Evolutionary conservation across 1,284 basidiomycete genomes (phyloP), one percentile per base, ranked within the genome.

Genomic region (Marasmius oreades): DNA sequence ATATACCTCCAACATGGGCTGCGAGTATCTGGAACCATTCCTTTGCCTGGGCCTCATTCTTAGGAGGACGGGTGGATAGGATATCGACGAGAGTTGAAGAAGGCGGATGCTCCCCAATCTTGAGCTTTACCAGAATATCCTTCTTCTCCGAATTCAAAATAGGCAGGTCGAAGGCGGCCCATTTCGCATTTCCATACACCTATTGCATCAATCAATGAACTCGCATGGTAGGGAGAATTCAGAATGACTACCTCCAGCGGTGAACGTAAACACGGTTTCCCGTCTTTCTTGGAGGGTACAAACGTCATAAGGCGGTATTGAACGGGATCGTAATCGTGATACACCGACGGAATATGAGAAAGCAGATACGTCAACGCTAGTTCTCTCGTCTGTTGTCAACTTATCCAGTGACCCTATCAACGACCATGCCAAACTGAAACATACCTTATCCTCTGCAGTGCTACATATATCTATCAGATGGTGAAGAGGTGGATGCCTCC

Each of bases 11-110:
- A n/a, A 93, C 77, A 12, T 84, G 83, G 18, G 81, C 79, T 0
- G 93, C 85, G 31, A 98, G 76, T 37, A 91, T 84, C 57, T 84
- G 81, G 65, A 97, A 99, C 75, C 92, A 86, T 55, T 75, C 73
- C 33, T 75, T 75, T 0, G 92, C 93, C 36, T 80, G 72, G 3
- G 58, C 67, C 61, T 75, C 71, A 51, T 84, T 81, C 7, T 73
- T 70, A 0, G 93, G 91, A 1, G 90, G 88, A 1, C 74, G 78
- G 10, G 74, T 77, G 58, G 86, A 72, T 11, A 99, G 75, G 0
- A 88, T 69, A 3, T 79, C 65, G 4, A 96, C 76, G 5, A 99
- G 74, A 56, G 79, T 74, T 0, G 78, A 69, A 10, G 88, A 77
- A 0, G 88, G 78, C 0, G 96, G 96, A 67, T 95, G 85, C 34